These are phyloP conservation scores for Penicillium longicatenatum DNA, from an alignment of 495 filamentous ascomycete genomes.

Conservation along the genomic window DNA sequence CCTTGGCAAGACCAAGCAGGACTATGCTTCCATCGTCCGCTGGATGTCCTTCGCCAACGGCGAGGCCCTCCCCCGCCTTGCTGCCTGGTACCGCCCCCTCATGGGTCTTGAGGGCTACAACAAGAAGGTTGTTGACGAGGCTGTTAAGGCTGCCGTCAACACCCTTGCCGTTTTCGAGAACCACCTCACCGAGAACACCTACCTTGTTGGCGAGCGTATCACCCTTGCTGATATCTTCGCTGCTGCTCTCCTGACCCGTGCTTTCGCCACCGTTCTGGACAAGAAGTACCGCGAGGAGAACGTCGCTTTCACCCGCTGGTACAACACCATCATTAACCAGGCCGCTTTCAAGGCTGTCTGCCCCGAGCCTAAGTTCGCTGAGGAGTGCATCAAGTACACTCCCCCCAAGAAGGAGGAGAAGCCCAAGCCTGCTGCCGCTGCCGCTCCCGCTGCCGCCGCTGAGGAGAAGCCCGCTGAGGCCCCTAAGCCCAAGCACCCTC, in stretches of 20 bases:
- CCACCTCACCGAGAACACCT: constrained; percentile 91
- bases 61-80: constrained; percentile 76
- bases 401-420: constrained; percentile 88
- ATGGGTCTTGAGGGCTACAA: constrained; percentile 84
- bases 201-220: constrained; percentile 95
- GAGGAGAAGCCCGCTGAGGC: constrained; percentile 66
- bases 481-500: constrained; percentile 95
- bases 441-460: constrained; percentile 57
- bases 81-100: constrained; percentile 87
- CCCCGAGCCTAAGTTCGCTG: constrained; percentile 71
- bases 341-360: constrained; percentile 81
- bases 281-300: constrained; percentile 58
- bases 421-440: constrained; percentile 61
- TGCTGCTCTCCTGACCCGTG: constrained; percentile 61
- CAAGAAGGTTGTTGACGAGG: constrained; percentile 93
- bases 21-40: constrained; percentile 95
- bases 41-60: constrained; percentile 94
- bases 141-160: constrained; percentile 64
- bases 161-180: constrained; percentile 72
- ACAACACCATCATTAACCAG: constrained; percentile 89
- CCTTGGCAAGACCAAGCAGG: constrained; percentile 99
- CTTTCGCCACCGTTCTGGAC: constrained; percentile 33
- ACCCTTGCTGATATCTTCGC: constrained; percentile 93
- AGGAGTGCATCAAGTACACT: constrained; percentile 81
- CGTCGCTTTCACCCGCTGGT: constrained; percentile 92